Conservation (phyloP, 192 early-diverging fungal species). For the Phycomyces nitens region DNA sequence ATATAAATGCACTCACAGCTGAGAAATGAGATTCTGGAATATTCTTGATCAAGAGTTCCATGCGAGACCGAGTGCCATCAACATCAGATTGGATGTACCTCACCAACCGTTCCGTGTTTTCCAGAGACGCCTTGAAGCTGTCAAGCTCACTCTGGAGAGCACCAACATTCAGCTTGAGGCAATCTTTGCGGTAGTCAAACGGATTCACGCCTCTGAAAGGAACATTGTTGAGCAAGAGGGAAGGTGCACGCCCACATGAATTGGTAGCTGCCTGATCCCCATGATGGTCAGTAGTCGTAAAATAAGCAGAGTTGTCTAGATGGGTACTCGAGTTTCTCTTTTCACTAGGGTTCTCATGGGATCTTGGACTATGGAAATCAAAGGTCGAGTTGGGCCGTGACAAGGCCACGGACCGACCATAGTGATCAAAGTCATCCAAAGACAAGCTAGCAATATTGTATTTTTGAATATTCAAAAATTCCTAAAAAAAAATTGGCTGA, state of each 20-base stretch:
- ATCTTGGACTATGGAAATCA: background rate
- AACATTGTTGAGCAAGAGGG: conserved; percentile 22
- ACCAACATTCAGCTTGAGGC: conserved; percentile 1
- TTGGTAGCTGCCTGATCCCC: too few relatives aligned
- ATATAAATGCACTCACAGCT: conserved; percentile 15
- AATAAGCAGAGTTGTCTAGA: background rate
- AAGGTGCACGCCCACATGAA: background rate
- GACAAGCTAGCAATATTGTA: background rate
- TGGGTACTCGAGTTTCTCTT: background rate
- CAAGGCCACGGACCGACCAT: background rate
- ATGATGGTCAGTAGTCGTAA: too few relatives aligned
- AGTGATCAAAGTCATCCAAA: conserved; percentile 4
- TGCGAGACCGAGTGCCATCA: conserved; percentile 12
- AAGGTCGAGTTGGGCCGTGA: background rate
- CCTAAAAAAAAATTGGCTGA: too few relatives aligned
- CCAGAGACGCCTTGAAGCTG: conserved; percentile 4
- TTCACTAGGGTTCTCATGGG: background rate
- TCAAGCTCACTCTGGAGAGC: conserved; percentile 12
- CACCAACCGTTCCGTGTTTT: conserved; percentile 20
- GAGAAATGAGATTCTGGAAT: conserved; percentile 33
- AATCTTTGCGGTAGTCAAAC: conserved; percentile 24
- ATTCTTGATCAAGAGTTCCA: conserved; percentile 29
- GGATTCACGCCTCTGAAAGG: conserved; percentile 14
- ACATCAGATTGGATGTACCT: conserved; percentile 26
- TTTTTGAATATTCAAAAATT: conserved; percentile 7